Base-by-base conservation (phyloP, 768 basidiomycete species). In the Sarcomyxa edulis region DNA sequence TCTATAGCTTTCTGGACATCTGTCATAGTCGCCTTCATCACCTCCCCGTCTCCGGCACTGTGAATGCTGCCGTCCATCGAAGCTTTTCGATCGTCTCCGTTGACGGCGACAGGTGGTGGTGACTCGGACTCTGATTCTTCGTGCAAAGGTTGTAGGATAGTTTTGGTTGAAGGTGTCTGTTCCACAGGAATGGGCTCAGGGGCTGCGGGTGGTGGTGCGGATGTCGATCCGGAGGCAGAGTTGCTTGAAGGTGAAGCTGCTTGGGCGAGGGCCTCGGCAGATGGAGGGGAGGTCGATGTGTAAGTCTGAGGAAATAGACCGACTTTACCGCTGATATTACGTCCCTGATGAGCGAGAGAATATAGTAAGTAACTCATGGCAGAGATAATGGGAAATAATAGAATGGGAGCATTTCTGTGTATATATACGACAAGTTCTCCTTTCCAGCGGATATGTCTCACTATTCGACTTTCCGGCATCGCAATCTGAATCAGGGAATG, bases 251-350 rank as follows among this genome's bases (percentile, higher is more conserved):
- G n/a, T n/a, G n/a, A n/a, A 26, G 55, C 32, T n/a, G 61, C 48
- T 21, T 51, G 20, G 29, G 34, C 21, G 40, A 41, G 16, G 29
- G 65, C 43, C 9, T 60, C 40, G 4, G 48, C 47, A 0, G 53
- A 51, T 4, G 80, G 73, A 0, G 75, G 72, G 2, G 64, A 69
- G 3, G 76, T 64, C 0, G 86, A 71, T 0, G 94, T 95, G 53
- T 97, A 97, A 45, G 78, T 82, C 50, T 84, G 74, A 2, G 96
- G 96, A 52, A 99, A 98, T 8, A 99, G 66, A 3, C 96, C 96
- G n/a, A 74, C 63, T 56, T 81, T 81, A 4, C 94, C 95, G 9
- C 76, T 66, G 5, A 73, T 56, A 60, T 93, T 96, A 24, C 84
- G 81, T 11, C 94, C 93, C 89, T 93, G 57, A n/a, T 46, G 33